Base-by-base conservation (phyloP, 176 grass and related monocot genomes). In the Phoenix roebelenii region DNA sequence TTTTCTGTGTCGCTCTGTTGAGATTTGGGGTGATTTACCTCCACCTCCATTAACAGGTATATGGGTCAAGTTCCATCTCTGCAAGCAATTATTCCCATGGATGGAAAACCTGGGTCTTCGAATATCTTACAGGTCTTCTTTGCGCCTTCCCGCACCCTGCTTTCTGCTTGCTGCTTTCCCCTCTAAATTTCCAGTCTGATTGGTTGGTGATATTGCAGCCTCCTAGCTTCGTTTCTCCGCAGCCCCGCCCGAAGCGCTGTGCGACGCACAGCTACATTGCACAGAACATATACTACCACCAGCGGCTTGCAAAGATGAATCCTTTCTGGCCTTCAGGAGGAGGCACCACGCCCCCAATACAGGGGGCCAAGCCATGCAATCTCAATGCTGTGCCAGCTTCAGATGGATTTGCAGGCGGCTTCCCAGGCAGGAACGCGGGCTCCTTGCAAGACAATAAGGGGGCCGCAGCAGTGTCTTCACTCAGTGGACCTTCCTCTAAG, bases 201-300 rank as follows among this genome's bases (percentile, higher is more conserved):
- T 35, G 32, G 3, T 35, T 51, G 18, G 18, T 35, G 22, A 7
- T 54, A 3, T 55, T 90, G 68, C 81, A 98, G 93, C 76, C 80
- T 51, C 65, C 78, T 62, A 49, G 78, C 59, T 74, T 88, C 14
- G 12, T 87, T 39, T 63, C 72, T 23, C 63, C 60, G 23, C 80
- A 72, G 2, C 79, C 88, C n/a, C 87, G 81, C 0, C 71, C 73
- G 4, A 98, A 98, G 73, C 81, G 87, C 44, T 89, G 88, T 25
- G 84, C 76, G 9, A 98, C 88, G 0, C 93, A 98, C 80, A 85
- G 73, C 66, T 98, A 83, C 55, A 80, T 98, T 57, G 87, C 93
- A 4, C 78, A 98, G 72, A 76, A 78, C 54, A 98, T 92, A 71
- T 72, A 68, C 7, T 76, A 85, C 64, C 64, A 85, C 23, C 87